Evolutionary conservation across 768 basidiomycete species (phyloP), one percentile per base, ranked within the genome.

Genomic region (Trametes meyenii): DNA sequence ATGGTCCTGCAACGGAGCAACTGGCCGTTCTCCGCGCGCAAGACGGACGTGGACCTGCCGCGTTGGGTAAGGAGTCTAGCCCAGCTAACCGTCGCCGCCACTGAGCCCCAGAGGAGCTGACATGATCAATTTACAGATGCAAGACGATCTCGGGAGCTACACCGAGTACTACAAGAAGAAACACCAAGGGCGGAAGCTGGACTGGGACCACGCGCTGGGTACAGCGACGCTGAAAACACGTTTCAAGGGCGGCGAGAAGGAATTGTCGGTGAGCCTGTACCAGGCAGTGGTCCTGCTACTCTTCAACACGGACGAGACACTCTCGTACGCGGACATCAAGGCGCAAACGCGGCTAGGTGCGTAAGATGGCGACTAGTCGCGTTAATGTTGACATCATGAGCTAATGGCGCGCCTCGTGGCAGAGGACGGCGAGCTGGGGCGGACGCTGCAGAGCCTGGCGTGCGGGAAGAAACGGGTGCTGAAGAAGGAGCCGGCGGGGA

Each of bases 391-490:
- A 12, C 6, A 21, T 36, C 35, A 68, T 65, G 66, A n/a, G 26
- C 38, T 40, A 73, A 76, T 60, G 68, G 79, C 5, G 58, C 33
- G 58, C 5, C 42, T 55, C 50, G 21, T 55, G 19, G 21, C 67
- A 94, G 94, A 89, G 29, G 81, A 84, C 40, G 79, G 71, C 0
- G 93, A 96, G 62, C 78, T 97, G 49, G 78, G 84, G n/a, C 78
- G 92, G 53, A 95, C 92, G 0, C 77, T 99, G 7, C 97, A 99
- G 71, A 96, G 94, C 68, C 79, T 99, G 19, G 93, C 96, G 0
- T 90, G 91, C 69, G 96, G 89, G 17, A 95, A 89, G 74, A 92
- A 96, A 69, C 89, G 88, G 52, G 92, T 98, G 0, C 75, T 99
- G 59, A 83, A 78, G 71, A 98, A 98, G 74, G 74, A 82, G 8